Base-by-base conservation (phyloP, 495 filamentous ascomycete species). In the Podospora conica region DNA sequence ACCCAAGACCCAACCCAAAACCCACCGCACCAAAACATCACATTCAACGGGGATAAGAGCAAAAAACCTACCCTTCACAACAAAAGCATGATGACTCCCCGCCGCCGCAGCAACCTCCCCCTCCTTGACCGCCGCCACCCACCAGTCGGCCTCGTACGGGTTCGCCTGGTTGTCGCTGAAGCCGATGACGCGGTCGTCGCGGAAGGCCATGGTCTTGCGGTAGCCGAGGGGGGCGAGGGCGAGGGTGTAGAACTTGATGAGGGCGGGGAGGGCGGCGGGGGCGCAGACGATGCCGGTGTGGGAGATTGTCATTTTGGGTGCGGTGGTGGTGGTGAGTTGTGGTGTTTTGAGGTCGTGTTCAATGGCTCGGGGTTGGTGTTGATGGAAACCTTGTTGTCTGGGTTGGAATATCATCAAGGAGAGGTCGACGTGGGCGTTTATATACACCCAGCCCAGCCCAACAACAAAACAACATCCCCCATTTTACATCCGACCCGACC, bases 171-270 rank as follows among this genome's bases (percentile, higher is more conserved):
- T 22, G 22, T 68, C 65, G 56, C 60, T 48, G 58, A 73, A 71
- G 18, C 71, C 71, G 10, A 68, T 60, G 33, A 71, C 69, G 1
- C 29, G n/a, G 61, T 63, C 63, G 61, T 69, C 25, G 56, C 53
- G 15, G 53, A 65, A 64, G 21, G 33, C 20, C 0, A 60, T 10
- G 2, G 53, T 57, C 12, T 53, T 65, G 23, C 28, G 65, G 69
- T 73, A 73, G 31, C 71, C 71, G 11, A 73, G 67, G 10, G 71
- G 71, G 5, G 67, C 69, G 2, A 73, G 67, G 0, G 67, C 69
- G 22, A 48, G 53, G 1, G 60, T 55, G 69, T 73, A 73, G 59
- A 61, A 73, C 6, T 62, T 63, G 2, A 73, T 54, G 31, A 65
- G 31, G 4, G 53, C 58, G 15, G 60, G 15, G 65, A 61, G 53